Base-by-base conservation (phyloP, 2,329 filamentous ascomycete species). In the Xylariaceae sp. region DNA sequence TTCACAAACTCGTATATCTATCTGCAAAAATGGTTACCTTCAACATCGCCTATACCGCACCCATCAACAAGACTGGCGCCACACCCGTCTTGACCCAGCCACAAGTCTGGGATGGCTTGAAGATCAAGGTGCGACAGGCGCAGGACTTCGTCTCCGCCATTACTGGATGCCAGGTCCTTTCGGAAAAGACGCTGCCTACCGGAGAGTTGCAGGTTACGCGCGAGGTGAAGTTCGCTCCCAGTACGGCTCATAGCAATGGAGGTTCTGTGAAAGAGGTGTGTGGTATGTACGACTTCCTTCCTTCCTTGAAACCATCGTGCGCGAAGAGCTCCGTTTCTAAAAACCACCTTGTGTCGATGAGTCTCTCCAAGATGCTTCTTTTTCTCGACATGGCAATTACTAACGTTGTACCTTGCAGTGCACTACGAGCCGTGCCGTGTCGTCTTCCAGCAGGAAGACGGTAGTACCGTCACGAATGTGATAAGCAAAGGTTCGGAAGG, bases 141-240 rank as follows among this genome's bases (percentile, higher is more conserved):
- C 59, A 75, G 8, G 73, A 75, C 34, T 77, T 77, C 28, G 71
- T 77, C 11, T 68, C 74, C 1, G 68, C 70, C n/a, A 75, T 77
- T 45, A 58, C 61, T 1, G 49, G 58, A 6, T 74, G 73, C 62
- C 54, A 67, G 33, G 67, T 76, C 3, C 24, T 74, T 2, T 62
- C 64, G 4, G 72, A 74, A 34, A 65, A 69, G 9, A 65, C 64
- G 0, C 49, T 61, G 8, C 53, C 50, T 6, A 51, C 60, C 1
- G 66, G 61, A 19, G 65, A 67, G 31, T n/a, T 65, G n/a, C 66
- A 62, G 3, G 45, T 74, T n/a, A 60, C 62, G 6, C 69, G 72
- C 16, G 50, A 71, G 40, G 71, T 75, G 6, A 59, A 56, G 7
- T 75, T 76, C 56, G 59, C 61, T 12, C 16, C 62, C 7, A 65